Base-by-base conservation (phyloP, 225 moss, liverwort and hornwort species). In the Thuidium tamariscinum region DNA sequence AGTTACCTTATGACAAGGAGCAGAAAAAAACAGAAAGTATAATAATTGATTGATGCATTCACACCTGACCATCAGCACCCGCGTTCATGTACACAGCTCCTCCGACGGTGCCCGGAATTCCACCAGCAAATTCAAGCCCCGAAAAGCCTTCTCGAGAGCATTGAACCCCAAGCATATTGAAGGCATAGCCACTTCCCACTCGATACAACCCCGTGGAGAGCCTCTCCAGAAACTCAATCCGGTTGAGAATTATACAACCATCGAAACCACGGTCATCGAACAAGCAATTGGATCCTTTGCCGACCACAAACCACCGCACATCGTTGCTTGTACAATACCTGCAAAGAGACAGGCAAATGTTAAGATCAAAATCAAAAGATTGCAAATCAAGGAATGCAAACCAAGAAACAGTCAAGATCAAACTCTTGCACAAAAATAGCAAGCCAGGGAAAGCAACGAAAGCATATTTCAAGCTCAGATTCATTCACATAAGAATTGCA, bases 271-370 rank as follows among this genome's bases (percentile, higher is more conserved):
- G 92, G 85, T 99, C 97, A 70, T 97, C 96, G 78, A 99, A 99
- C 88, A 97, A 94, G 84, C 97, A 97, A 89, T 97, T 99, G 46
- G 96, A 97, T 26, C 98, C 98, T 73, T 96, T 99, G n/a, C 97
- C 98, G 25, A 99, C 88, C 85, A 97, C 92, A 77, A 99, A 96
- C 90, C 93, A 89, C 59, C 86, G 91, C 72, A 94, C 91, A 64
- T 86, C 41, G 32, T 91, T 87, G 27, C 67, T 85, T 26, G 74
- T 85, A 74, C 98, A 97, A 74, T 94, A 95, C 89, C 97, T 97
- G 91, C 60, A 61, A 84, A 81, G n/a, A 46, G 82, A 11, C n/a
- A 20, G 44, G 62, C 54, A 36, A 25, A 56, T 27, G 13, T 46
- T 51, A 36, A 51, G 77, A 26, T 77, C 55, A 16, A 76, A 49